Evolutionary conservation across 2,329 filamentous ascomycete species (phyloP).

Genomic region (Sclerotinia subarctica): DNA sequence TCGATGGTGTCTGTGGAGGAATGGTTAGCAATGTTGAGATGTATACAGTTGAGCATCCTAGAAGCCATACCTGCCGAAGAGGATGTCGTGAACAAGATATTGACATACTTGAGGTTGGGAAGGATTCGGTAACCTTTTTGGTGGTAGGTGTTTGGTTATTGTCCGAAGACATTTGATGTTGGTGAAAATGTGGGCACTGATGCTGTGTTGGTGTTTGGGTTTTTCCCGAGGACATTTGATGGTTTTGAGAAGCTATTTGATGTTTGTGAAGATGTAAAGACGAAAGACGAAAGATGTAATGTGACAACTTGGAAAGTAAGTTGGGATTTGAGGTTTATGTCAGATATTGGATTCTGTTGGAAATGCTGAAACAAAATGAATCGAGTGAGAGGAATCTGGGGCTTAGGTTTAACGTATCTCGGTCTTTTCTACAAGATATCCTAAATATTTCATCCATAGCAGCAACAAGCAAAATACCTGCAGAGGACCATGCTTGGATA

Average conservation of each 20-base stretch:
- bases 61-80: neutral
- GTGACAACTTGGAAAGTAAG: neutral
- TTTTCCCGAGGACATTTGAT: no score
- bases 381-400: neutral
- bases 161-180: no score
- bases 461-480: constrained; percentile 20
- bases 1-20: neutral
- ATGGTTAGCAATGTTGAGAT: constrained; percentile 1
- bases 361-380: constrained; percentile 18
- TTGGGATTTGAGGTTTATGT: constrained; percentile 16
- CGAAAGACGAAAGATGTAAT: neutral
- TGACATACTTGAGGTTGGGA: constrained; percentile 16
- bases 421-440: constrained; percentile 7
- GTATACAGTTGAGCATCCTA: neutral
- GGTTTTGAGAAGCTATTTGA: neutral
- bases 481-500: constrained; percentile 15
- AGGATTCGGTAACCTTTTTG: constrained; percentile 16
- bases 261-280: neutral
- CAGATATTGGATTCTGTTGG: constrained; percentile 16
- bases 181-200: neutral
- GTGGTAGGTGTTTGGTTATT: neutral
- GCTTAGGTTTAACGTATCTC: neutral
- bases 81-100: neutral
- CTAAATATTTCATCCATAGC: constrained; percentile 11
- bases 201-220: no score